Percentiles rank a stretch among this genome's conserved stretches.
Evolutionary conservation across 176 grass and related monocot species (phyloP).

Genomic region (Pharus latifolius): DNA sequence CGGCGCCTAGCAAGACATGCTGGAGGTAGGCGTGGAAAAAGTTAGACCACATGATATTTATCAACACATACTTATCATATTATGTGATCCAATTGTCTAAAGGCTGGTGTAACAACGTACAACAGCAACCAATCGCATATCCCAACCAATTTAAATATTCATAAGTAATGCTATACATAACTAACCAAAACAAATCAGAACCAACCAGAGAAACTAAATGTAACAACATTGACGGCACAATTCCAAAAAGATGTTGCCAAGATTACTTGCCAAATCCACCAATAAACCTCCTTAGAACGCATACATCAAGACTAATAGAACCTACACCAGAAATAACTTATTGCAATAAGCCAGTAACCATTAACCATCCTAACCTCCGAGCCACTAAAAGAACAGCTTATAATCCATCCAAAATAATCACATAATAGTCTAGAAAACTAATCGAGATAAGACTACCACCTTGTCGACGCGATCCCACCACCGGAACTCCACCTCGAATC

Average conservation of each 20-base stretch:
- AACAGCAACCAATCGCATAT: not conserved
- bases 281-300: too few species aligned
- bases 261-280: too few species aligned
- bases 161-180: not conserved
- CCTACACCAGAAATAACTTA: not conserved
- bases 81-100: not conserved
- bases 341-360: conserved; percentile 1
- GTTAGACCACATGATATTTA: not conserved
- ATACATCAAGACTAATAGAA: not conserved
- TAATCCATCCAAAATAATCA: conserved; percentile 3
- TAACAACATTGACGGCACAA: not conserved
- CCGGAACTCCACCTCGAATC: conserved; percentile 62
- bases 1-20: conserved; percentile 84
- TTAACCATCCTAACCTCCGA: not conserved
- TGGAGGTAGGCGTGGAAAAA: conserved; percentile 1
- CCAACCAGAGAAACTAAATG: not conserved
- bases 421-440: not conserved
- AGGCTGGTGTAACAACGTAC: conserved; percentile 9
- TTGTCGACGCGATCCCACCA: conserved; percentile 94
- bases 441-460: conserved; percentile 24
- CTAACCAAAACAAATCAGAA: not conserved
- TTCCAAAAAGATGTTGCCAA: not conserved
- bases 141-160: not conserved
- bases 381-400: not conserved
- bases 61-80: not conserved